Conservation (phyloP, 768 basidiomycete species). For the Arthromyces matolae region DNA sequence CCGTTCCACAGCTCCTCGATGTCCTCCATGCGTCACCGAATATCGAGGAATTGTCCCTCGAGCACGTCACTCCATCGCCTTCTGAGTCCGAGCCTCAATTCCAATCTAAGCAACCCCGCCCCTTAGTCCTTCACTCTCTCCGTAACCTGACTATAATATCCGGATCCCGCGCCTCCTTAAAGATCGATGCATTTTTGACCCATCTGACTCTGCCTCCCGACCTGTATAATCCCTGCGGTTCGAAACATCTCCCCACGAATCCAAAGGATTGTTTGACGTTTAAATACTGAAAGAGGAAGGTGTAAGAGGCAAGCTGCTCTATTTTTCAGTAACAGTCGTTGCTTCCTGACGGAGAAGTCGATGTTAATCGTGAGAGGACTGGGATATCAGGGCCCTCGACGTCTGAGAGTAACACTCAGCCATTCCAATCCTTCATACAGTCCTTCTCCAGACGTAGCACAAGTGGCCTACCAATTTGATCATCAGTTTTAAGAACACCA, state of each 20-base stretch:
- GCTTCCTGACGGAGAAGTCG: too few relatives aligned
- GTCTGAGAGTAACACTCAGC: slow-evolving; percentile 89
- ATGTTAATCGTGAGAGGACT: too few relatives aligned
- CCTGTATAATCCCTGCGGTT: too few relatives aligned
- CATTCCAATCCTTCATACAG: slow-evolving; percentile 98
- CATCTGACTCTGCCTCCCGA: neutral
- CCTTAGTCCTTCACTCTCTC: neutral
- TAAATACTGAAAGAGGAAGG: too few relatives aligned
- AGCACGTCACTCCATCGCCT: slow-evolving; percentile 22
- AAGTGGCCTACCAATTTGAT: slow-evolving; percentile 81
- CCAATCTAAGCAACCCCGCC: neutral
- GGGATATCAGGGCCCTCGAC: slow-evolving; percentile 75
- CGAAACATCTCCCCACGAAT: too few relatives aligned
- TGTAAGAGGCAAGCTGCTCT: too few relatives aligned
- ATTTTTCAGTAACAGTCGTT: too few relatives aligned
- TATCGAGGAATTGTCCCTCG: slow-evolving; percentile 30
- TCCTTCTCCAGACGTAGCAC: slow-evolving; percentile 97
- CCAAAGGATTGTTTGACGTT: too few relatives aligned
- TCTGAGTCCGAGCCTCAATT: neutral
- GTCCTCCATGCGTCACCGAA: slow-evolving; percentile 31
- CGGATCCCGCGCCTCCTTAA: neutral
- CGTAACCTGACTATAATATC: neutral
- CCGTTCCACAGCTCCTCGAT: slow-evolving; percentile 28
- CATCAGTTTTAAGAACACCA: slow-evolving; percentile 12
- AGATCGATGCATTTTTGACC: neutral